Percentiles rank a stretch among this genome's conserved stretches.
phyloP scores from a whole-genome alignment of 2,329 filamentous ascomycete species.

The Colletotrichum lentis region DNA sequence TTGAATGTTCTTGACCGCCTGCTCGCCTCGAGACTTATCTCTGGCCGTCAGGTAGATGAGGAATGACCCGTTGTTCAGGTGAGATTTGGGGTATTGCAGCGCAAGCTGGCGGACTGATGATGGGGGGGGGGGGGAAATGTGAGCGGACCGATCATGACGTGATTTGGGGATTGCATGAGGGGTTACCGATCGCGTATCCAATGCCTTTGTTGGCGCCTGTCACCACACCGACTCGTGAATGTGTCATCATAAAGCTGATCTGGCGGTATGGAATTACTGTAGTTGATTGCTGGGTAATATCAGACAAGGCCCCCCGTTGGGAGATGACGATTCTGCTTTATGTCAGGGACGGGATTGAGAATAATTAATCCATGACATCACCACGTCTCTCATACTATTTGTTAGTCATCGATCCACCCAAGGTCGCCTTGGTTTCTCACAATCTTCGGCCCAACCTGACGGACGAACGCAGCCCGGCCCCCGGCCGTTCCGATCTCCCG shows the following conservation, averaged over 20 bases:
- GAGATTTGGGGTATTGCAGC: conserved; percentile 60
- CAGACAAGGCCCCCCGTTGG: not conserved
- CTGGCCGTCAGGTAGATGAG: conserved; percentile 64
- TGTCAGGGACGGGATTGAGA: not conserved
- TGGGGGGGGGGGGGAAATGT: not conserved
- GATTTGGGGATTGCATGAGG: not conserved
- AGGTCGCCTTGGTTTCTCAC: no score
- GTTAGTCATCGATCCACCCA: conserved; percentile 2
- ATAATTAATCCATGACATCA: conserved; percentile 17
- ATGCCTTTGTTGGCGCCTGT: conserved; percentile 62
- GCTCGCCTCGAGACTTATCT: conserved; percentile 56
- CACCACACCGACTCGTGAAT: conserved; percentile 56
- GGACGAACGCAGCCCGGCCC: not conserved
- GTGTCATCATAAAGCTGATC: conserved; percentile 40
- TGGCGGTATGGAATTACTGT: not conserved
- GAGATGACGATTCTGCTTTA: not conserved
- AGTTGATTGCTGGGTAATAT: no score
- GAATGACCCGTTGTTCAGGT: conserved; percentile 55
- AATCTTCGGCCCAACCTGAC: no score
- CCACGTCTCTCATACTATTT: not conserved
- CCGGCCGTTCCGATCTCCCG: not conserved
- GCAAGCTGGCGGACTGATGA: conserved; percentile 60
- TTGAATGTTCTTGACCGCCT: conserved; percentile 54
- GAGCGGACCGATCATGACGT: not conserved
- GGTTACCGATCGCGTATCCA: conserved; percentile 38